phyloP scores from a whole-genome alignment of 768 basidiomycete species.

The Filobasidium floriforme region DNA sequence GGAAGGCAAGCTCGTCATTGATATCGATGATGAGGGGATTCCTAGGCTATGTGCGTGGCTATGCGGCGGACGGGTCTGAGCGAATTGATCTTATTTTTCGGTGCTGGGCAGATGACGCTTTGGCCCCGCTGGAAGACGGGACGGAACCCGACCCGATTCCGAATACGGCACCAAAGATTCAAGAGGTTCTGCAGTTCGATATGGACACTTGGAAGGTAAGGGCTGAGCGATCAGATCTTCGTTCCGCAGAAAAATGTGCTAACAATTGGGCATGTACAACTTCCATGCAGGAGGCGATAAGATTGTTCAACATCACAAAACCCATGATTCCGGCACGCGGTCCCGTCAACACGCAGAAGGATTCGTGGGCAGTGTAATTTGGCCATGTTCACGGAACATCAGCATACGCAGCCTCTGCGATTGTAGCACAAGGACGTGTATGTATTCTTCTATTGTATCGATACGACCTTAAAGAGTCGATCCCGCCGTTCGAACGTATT shows the following conservation, averaged over 20 bases:
- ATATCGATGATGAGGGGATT: constrained; percentile 54
- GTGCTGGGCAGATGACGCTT: constrained; percentile 32
- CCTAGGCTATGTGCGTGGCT: constrained; percentile 59
- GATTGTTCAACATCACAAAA: constrained; percentile 71
- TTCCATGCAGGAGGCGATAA: constrained; percentile 66
- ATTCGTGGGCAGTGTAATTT: background rate
- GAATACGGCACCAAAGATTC: constrained; percentile 61
- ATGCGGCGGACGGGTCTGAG: background rate
- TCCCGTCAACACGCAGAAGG: background rate
- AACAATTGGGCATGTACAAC: background rate
- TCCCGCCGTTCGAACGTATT: too few relatives aligned
- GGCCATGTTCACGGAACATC: too few relatives aligned
- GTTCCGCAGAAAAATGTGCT: background rate
- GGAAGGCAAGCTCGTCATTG: constrained; percentile 54
- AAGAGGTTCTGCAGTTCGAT: constrained; percentile 86
- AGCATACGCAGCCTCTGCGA: too few relatives aligned
- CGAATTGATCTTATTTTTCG: background rate
- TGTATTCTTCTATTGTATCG: too few relatives aligned
- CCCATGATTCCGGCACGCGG: constrained; percentile 65
- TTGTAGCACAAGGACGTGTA: too few relatives aligned
- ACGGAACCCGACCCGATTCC: constrained; percentile 46
- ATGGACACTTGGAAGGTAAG: constrained; percentile 78
- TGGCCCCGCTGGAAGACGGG: background rate
- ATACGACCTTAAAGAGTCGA: too few relatives aligned
- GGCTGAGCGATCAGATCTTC: constrained; percentile 9